These are phyloP conservation scores for Pisolithus thermaeus DNA, from an alignment of 1,284 basidiomycete species.

Conservation along the genomic window DNA sequence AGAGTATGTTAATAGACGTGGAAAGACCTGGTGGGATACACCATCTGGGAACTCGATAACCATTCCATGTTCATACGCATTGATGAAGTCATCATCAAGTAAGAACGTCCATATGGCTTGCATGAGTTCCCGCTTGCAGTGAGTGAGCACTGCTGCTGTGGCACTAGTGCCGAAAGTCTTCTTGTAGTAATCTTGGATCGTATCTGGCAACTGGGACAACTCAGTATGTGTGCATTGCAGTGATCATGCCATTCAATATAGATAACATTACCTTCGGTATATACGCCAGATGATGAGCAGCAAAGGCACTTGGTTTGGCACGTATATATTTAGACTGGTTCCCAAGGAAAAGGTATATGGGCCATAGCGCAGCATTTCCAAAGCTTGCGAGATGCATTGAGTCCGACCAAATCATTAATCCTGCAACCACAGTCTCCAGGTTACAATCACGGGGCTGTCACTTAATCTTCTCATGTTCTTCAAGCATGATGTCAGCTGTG, in stretches of 20 bases:
- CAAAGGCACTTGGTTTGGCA: slow-evolving; percentile 4
- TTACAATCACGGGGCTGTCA: slow-evolving; percentile 3
- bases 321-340: slow-evolving; percentile 24
- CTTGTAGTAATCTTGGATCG: slow-evolving; percentile 17
- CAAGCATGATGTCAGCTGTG: slow-evolving; percentile 24
- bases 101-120: slow-evolving; percentile 23
- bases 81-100: slow-evolving; percentile 21
- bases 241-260: background rate
- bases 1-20: slow-evolving; percentile 26
- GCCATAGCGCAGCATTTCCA: slow-evolving; percentile 19
- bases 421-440: slow-evolving; percentile 19
- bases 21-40: slow-evolving; percentile 19
- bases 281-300: slow-evolving; percentile 29
- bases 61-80: slow-evolving; percentile 27
- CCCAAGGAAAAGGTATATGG: slow-evolving; percentile 24
- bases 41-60: slow-evolving; percentile 25
- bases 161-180: slow-evolving; percentile 4
- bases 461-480: slow-evolving; percentile 22
- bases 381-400: slow-evolving; percentile 20
- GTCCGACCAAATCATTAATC: slow-evolving; percentile 30
- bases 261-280: slow-evolving; percentile 20
- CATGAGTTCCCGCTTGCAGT: slow-evolving; percentile 24
- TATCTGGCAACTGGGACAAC: slow-evolving; percentile 18
- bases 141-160: slow-evolving; percentile 12
- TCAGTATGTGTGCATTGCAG: no score